A percentile compares a stretch with the other conserved stretches of the same genome.
Conservation (phyloP, 306 rosid genomes). For the Cucurbita pepo region DNA sequence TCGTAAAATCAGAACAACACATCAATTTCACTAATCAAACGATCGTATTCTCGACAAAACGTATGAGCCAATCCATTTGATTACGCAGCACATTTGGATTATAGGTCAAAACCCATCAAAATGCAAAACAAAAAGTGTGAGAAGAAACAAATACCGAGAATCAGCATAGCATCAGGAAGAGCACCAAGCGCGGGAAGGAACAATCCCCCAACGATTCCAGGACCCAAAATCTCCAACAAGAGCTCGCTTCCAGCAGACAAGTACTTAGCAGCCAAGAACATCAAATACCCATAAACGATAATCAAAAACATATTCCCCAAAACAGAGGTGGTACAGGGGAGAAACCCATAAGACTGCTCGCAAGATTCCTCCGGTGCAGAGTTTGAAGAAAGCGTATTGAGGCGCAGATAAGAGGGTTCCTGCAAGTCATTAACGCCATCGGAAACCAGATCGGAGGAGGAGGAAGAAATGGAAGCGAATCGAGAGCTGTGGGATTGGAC, state of each 20-base stretch:
- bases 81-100: background rate
- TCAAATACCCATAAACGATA: slow-evolving; percentile 47
- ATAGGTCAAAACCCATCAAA: background rate
- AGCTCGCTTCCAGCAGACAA: slow-evolving; percentile 75
- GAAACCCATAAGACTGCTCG: slow-evolving; percentile 71
- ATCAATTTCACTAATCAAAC: background rate
- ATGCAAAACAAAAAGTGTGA: background rate
- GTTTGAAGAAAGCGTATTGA: slow-evolving; percentile 4
- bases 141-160: slow-evolving; percentile 20
- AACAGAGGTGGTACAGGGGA: slow-evolving; percentile 50
- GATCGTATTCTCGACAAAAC: background rate
- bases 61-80: background rate
- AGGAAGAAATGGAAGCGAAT: background rate
- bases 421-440: slow-evolving; percentile 24
- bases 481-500: slow-evolving; percentile 25
- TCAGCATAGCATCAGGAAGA: slow-evolving; percentile 41
- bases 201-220: slow-evolving; percentile 83
- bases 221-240: slow-evolving; percentile 80
- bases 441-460: slow-evolving; percentile 29
- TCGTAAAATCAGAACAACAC: background rate
- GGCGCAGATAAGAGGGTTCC: background rate
- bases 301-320: slow-evolving; percentile 57
- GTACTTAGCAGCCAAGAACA: slow-evolving; percentile 59
- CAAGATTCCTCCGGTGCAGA: slow-evolving; percentile 33
- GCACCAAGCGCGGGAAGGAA: slow-evolving; percentile 68